Base-by-base conservation (phyloP, 345 rosid genomes). In the Gossypioides kirkii region DNA sequence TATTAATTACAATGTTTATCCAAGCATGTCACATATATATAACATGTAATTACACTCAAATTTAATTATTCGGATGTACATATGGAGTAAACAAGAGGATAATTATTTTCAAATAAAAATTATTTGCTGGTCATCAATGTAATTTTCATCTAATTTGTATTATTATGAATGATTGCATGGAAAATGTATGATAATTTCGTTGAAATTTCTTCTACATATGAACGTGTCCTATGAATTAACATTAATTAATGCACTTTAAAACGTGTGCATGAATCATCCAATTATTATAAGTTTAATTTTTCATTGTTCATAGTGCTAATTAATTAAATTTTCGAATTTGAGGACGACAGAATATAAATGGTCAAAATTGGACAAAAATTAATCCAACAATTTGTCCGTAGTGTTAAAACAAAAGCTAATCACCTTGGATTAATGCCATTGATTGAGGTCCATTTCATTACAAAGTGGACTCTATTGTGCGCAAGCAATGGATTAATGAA, bases 1-100 rank as follows among this genome's bases (percentile, higher is more conserved):
- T 32, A 32, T 0, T 32, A 32, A 32, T 32, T 32, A 32, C 7
- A 5, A 5, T 5, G 1, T 0, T 32, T 32, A 5, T 0, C 38
- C 6, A 5, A 32, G 5, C 38, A 32, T 32, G 0, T 32, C 38
- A 32, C 38, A 32, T 32, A 32, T 32, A 0, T 5, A 32, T 32
- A 32, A 32, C 7, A 1, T 0, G 1, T 5, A 32, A 32, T 32
- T 32, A 32, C 7, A 32, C 38, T 32, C 7, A 32, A 32, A 32
- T 32, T 32, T 6, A 32, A 32, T 32, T 4, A 28, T 28, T 4
- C 25, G 25, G 1, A 23, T 23, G 25, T 23, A 28, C 4, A 1
- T 28, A 28, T 28, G 0, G 1, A 32, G 38, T 32, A 32, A 32
- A 32, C 7, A 5, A 32, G n/a, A n/a, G n/a, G n/a, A n/a, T n/a